Evolutionary conservation across 441 rosid species (phyloP), one percentile per base, ranked within the genome.

Genomic region (Pelargonium fulgidum): DNA sequence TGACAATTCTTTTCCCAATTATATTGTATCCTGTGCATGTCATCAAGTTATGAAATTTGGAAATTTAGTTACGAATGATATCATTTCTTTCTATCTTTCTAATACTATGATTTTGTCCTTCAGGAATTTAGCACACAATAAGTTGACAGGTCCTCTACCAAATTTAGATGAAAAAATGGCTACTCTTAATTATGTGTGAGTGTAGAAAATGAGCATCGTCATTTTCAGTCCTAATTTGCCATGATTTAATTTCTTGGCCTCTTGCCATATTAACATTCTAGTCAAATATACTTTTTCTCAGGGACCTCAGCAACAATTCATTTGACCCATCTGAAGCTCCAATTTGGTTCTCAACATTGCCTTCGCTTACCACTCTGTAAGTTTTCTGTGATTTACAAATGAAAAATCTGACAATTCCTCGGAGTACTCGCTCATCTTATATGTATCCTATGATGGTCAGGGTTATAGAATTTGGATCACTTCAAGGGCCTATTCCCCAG

Each of bases 281-380:
- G 52, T 72, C 22, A 39, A 56, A 73, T 45, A 70, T 45, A 19
- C 67, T 62, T 50, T 52, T 48, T 76, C 59, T 63, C 91, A 94
- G 99, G 76, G 99, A 94, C 73, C 88, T 94, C 12, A 92, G 99
- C 81, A 87, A 83, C 73, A 92, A 92, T 74, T 84, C 86, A 33
- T 94, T 94, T 70, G 85, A 76, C 45, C 79, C 90, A 64, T 78
- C 98, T 33, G 86, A 84, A 42, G 81, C 92, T 79, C 97, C 99
- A 62, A 68, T 62, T 63, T 94, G 99, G 99, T 89, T 94, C 82
- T 85, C 91, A 44, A 84, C 89, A 54, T 82, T 90, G 75, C 85
- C 94, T 42, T 87, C 92, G 29, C 87, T 94, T 17, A 92, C 90
- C 76, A 86, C 94, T 47, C 67, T 94, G 98, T 94, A 84, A 80